Evolutionary conservation across 108 stramenopile genomes (phyloP), one percentile per base, ranked within the genome.

Genomic region (Cyclotella kingstonii): DNA sequence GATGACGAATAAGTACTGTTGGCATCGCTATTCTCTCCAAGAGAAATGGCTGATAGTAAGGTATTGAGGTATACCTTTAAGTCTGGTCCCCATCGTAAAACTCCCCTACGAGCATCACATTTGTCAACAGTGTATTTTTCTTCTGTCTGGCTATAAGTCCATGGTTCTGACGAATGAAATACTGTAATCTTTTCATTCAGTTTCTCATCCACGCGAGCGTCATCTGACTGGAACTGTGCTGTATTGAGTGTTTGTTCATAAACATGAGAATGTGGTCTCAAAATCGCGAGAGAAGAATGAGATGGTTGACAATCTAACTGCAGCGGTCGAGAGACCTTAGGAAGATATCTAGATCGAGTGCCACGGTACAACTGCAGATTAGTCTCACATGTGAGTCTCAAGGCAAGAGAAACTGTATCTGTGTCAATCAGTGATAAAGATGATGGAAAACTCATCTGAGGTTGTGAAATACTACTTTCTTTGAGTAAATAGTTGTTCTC

Each of bases 341-440:
- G n/a, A 43, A 47, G n/a, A 25, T 2, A 26, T 17, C 4, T 27
- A 43, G 33, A 44, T 33, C 31, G 42, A 15, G 56, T 64, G 4
- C 63, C 70, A 23, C 25, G 62, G 41, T 63, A 45, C 22, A 72
- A 58, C 4, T 63, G 60, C 35, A 62, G 52, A 53, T 72, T 72
- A 6, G 70, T 72, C 62, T 72, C 70, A 49, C 70, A 64, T 10
- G 70, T 64, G 30, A 72, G 62, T 22, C 70, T 63, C 42, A 72
- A 44, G 51, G 70, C 70, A 21, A 72, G 55, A n/a, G 62, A 57
- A 6, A 59, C 62, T 28, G 70, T 42, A 52, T 42, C 53, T 51
- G 49, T 50, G 52, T 72, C 70, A 52, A 72, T 72, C 22, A 72
- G 40, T 17, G 62, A 56, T 45, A 40, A 26, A 17, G 47, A 60